Conservation (phyloP, 2,329 filamentous ascomycete species). For the Cladosporium sp. region DNA sequence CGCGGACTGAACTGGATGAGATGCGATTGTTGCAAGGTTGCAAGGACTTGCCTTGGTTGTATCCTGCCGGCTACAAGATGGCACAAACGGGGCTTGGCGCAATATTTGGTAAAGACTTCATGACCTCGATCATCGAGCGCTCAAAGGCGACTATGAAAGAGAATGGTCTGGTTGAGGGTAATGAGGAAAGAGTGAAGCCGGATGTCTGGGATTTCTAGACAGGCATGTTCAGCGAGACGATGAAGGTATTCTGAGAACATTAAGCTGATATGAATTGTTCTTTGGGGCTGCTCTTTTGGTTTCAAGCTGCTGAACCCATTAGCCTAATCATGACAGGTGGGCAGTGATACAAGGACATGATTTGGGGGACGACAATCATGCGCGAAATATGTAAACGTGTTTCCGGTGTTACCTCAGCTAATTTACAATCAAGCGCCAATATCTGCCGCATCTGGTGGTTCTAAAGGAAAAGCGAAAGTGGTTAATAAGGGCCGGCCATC, state of each 20-base stretch:
- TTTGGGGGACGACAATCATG: not conserved
- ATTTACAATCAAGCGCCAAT: not conserved
- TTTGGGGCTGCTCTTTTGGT: not conserved
- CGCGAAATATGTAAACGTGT: not conserved
- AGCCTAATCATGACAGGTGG: not conserved
- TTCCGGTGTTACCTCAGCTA: not conserved
- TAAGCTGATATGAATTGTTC: not conserved
- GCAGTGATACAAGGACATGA: not conserved
- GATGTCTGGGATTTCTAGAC: constrained; percentile 17
- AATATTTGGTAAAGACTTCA: constrained; percentile 21
- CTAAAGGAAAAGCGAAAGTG: too few relatives aligned
- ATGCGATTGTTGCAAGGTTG: constrained; percentile 24
- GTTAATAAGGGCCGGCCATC: too few relatives aligned
- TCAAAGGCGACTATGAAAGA: constrained; percentile 21
- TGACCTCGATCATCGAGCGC: constrained; percentile 22
- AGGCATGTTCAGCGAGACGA: not conserved
- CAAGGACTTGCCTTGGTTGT: constrained; percentile 24
- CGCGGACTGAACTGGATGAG: constrained; percentile 24
- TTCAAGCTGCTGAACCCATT: not conserved
- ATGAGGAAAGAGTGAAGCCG: constrained; percentile 15
- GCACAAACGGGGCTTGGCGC: constrained; percentile 20
- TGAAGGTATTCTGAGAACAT: not conserved
- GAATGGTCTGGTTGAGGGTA: constrained; percentile 24
- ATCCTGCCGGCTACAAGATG: constrained; percentile 23
- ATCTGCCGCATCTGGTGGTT: not conserved